phyloP scores from a whole-genome alignment of 495 filamentous ascomycete species.

The Beverwykella pulmonaria region DNA sequence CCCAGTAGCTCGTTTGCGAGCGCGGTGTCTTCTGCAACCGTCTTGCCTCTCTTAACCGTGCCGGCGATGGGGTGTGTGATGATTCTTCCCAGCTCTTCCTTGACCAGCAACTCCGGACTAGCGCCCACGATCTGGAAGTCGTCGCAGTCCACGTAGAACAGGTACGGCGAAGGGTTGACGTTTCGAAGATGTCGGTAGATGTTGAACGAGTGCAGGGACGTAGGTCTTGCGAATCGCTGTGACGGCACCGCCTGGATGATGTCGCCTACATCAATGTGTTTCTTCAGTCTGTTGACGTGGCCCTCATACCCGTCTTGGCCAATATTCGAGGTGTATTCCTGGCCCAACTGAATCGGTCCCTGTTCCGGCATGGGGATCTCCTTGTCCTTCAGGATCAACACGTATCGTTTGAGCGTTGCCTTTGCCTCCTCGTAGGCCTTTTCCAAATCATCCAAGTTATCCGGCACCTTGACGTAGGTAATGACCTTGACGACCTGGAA shows the following conservation, averaged over 20 bases:
- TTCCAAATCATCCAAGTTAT: slow-evolving; percentile 57
- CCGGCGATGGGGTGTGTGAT: slow-evolving; percentile 98
- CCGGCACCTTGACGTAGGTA: slow-evolving; percentile 76
- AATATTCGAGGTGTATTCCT: slow-evolving; percentile 91
- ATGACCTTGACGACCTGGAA: slow-evolving; percentile 89
- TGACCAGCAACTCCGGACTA: slow-evolving; percentile 89
- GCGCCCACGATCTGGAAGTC: slow-evolving; percentile 95
- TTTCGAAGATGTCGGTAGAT: slow-evolving; percentile 95
- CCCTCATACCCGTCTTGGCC: slow-evolving; percentile 82
- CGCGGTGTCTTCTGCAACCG: slow-evolving; percentile 73
- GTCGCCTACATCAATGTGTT: slow-evolving; percentile 85
- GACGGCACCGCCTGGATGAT: slow-evolving; percentile 98
- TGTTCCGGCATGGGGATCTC: slow-evolving; percentile 79
- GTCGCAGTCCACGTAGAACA: slow-evolving; percentile 91
- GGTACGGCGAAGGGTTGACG: slow-evolving; percentile 93
- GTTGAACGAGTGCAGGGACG: slow-evolving; percentile 92
- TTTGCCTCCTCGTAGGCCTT: slow-evolving; percentile 67
- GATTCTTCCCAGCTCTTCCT: slow-evolving; percentile 81
- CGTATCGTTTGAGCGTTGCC: slow-evolving; percentile 62
- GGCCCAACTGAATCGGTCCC: slow-evolving; percentile 66
- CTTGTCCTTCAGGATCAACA: slow-evolving; percentile 68
- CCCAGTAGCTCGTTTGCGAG: slow-evolving; percentile 77
- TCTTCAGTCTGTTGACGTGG: slow-evolving; percentile 79
- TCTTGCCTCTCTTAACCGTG: slow-evolving; percentile 84
- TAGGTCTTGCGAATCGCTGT: slow-evolving; percentile 87